A percentile compares a stretch with the other conserved stretches of the same genome.
These are phyloP conservation scores for Hydnomerulius pinastri DNA, from an alignment of 768 basidiomycete genomes.

Conservation along the genomic window DNA sequence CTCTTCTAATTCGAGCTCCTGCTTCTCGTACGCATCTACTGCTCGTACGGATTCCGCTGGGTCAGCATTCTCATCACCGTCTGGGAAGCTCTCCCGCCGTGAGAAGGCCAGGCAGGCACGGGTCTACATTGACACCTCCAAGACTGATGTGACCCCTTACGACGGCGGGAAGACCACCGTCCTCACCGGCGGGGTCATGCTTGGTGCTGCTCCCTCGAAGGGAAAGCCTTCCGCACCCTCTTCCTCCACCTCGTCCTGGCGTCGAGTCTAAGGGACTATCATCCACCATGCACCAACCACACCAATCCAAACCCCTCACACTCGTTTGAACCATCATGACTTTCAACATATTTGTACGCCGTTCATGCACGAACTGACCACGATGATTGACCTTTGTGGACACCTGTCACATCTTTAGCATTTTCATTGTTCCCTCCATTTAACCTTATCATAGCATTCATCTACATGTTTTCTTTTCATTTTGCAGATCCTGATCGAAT, in stretches of 20 bases:
- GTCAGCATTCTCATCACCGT: slow-evolving; percentile 44
- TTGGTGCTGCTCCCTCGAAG: slow-evolving; percentile 52
- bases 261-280: slow-evolving; percentile 45
- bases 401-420: slow-evolving; percentile 33
- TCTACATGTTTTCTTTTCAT: slow-evolving; percentile 21
- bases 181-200: slow-evolving; percentile 87
- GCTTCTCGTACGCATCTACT: slow-evolving; percentile 65
- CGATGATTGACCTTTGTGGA: slow-evolving; percentile 31
- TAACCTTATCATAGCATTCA: slow-evolving; percentile 35
- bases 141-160: slow-evolving; percentile 81
- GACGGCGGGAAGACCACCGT: slow-evolving; percentile 89
- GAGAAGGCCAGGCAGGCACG: slow-evolving; percentile 68
- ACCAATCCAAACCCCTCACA: slow-evolving; percentile 17
- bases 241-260: slow-evolving; percentile 49
- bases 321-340: slow-evolving; percentile 27
- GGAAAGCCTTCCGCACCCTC: slow-evolving; percentile 30
- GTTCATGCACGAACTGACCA: slow-evolving; percentile 24
- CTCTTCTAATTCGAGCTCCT: slow-evolving; percentile 74
- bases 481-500: slow-evolving; percentile 23
- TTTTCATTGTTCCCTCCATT: slow-evolving; percentile 27
- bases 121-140: slow-evolving; percentile 73
- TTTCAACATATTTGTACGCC: slow-evolving; percentile 20
- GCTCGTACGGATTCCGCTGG: slow-evolving; percentile 54
- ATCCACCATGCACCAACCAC: slow-evolving; percentile 1
- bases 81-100: slow-evolving; percentile 61